Conservation (phyloP, 2,329 filamentous ascomycete species). For the Phialemoniopsis sp. region DNA sequence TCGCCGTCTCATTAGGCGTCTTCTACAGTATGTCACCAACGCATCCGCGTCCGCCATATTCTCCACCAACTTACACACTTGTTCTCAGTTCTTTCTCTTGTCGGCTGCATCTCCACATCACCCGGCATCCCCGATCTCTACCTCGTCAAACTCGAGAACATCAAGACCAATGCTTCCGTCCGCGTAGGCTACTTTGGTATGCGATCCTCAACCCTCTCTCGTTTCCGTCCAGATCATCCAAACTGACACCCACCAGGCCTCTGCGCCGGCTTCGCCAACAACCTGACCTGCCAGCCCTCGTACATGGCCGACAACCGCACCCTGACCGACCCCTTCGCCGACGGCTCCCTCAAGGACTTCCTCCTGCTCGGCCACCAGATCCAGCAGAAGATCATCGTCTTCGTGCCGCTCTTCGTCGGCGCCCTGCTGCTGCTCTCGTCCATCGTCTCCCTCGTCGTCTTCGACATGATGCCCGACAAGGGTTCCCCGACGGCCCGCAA, state of each 20-base stretch:
- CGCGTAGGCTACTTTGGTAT: constrained; percentile 13
- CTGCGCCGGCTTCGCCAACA: too few relatives aligned
- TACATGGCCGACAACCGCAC: too few relatives aligned
- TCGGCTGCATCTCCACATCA: constrained; percentile 14
- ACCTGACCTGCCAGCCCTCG: too few relatives aligned
- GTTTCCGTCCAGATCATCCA: not conserved
- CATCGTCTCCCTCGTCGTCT: not conserved
- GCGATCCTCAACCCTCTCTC: constrained; percentile 3
- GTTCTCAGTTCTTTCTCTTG: constrained; percentile 10
- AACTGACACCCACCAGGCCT: not conserved
- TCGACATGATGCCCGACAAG: constrained; percentile 11
- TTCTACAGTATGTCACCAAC: too few relatives aligned
- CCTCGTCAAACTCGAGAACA: constrained; percentile 11
- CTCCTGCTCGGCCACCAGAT: constrained; percentile 3
- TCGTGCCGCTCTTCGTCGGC: constrained; percentile 3
- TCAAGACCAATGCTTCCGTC: constrained; percentile 9
- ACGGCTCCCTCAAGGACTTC: not conserved
- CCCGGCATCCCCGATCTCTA: constrained; percentile 14
- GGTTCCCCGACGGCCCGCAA: constrained; percentile 18
- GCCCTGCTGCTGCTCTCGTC: constrained; percentile 21
- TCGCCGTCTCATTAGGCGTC: too few relatives aligned
- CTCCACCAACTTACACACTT: too few relatives aligned
- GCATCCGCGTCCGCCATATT: too few relatives aligned
- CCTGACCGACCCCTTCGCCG: not conserved
- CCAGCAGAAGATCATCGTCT: constrained; percentile 4